Conservation (phyloP, 305 asterid genomes). For the Salvia sclarea region DNA sequence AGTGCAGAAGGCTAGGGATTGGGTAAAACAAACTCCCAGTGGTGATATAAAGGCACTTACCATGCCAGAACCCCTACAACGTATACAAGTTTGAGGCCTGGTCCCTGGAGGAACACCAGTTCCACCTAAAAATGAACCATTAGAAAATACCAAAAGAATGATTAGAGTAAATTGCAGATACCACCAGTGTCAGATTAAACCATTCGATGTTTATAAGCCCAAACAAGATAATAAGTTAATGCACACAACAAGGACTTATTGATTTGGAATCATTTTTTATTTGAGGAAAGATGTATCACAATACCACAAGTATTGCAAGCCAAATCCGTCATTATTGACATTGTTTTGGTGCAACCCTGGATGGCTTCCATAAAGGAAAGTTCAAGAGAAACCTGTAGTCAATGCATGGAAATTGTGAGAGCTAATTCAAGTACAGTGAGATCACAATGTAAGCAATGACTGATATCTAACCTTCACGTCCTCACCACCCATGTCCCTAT, state of each 20-base stretch:
- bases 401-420: conserved; percentile 28
- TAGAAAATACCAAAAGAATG: conserved; percentile 20
- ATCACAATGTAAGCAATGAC: conserved; percentile 3
- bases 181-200: conserved; percentile 13
- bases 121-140: conserved; percentile 57
- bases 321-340: conserved; percentile 60
- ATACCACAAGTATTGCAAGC: conserved; percentile 79
- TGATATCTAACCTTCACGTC: conserved; percentile 59
- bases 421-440: background rate
- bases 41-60: conserved; percentile 42
- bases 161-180: conserved; percentile 10
- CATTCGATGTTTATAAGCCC: background rate
- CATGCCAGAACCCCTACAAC: conserved; percentile 81
- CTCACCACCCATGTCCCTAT: conserved; percentile 66
- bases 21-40: background rate
- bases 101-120: conserved; percentile 91
- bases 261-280: background rate
- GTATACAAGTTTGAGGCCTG: conserved; percentile 81
- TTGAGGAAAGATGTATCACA: conserved; percentile 14
- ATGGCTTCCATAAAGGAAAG: conserved; percentile 93
- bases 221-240: background rate
- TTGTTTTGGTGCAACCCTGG: conserved; percentile 77
- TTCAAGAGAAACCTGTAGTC: conserved; percentile 59
- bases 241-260: background rate
- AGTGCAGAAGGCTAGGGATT: background rate